Percentiles rank a stretch among this genome's conserved stretches.
Evolutionary conservation across 2,329 filamentous ascomycete genomes (phyloP).

Genomic region (Aspergillus puulaauensis): DNA sequence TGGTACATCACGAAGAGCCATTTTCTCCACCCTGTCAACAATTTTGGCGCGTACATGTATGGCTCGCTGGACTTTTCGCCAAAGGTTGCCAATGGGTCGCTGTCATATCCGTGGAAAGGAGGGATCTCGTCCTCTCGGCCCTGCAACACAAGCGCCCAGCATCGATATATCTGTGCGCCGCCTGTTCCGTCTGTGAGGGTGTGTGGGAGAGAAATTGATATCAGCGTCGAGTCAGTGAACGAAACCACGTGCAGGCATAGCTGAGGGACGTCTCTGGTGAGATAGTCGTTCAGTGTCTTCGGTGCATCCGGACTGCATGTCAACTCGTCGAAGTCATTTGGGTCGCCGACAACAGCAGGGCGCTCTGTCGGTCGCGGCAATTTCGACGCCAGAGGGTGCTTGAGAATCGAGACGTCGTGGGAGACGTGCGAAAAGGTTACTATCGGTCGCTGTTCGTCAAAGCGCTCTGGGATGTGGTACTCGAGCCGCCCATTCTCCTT

Average conservation of each 20-base stretch:
- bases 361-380: not conserved
- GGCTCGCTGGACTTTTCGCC: not conserved
- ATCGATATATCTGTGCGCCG: not conserved
- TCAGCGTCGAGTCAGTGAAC: not conserved
- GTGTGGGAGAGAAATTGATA: not conserved
- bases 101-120: not conserved
- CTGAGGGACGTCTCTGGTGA: not conserved
- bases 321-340: not conserved
- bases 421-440: not conserved
- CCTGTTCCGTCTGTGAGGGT: not conserved
- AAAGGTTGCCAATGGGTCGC: not conserved
- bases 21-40: not conserved
- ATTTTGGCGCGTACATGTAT: not conserved
- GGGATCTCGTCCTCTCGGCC: not conserved
- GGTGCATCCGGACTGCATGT: not conserved
- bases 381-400: not conserved
- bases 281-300: not conserved
- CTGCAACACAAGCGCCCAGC: not conserved
- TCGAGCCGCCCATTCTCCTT: not conserved
- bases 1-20: not conserved
- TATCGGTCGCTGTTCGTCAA: not conserved
- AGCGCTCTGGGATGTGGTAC: not conserved
- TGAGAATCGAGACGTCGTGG: not conserved
- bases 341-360: not conserved
- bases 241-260: not conserved